Percentiles rank a stretch among this genome's conserved stretches.
phyloP scores from a whole-genome alignment of 1,284 basidiomycete genomes.

The Dichomitus squalens region DNA sequence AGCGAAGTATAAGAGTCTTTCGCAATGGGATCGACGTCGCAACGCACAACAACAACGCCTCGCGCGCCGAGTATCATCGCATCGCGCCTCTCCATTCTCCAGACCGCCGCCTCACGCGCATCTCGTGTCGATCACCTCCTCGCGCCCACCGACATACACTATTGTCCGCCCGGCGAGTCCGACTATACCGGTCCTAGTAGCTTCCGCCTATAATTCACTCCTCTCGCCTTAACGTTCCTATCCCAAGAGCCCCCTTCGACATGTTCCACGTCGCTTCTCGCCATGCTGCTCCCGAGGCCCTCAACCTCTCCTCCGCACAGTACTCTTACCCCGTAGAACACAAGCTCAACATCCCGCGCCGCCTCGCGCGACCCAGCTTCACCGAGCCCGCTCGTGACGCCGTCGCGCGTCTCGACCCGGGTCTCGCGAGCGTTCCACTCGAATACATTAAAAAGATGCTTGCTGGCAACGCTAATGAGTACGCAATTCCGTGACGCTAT shows the following conservation, averaged over 20 bases:
- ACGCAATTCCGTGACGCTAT: constrained; percentile 23
- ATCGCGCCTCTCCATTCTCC: constrained; percentile 11
- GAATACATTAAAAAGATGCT: constrained; percentile 42
- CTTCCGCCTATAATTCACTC: constrained; percentile 14
- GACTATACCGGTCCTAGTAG: constrained; percentile 19
- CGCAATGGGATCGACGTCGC: constrained; percentile 1
- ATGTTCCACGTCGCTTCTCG: constrained; percentile 39
- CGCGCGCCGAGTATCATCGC: neutral
- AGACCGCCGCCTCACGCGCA: constrained; percentile 20
- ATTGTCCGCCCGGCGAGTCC: constrained; percentile 20
- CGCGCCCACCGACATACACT: constrained; percentile 18
- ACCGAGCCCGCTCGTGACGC: constrained; percentile 33
- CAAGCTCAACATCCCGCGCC: constrained; percentile 42
- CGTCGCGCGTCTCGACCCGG: constrained; percentile 38
- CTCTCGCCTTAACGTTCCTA: neutral
- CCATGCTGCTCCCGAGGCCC: constrained; percentile 28
- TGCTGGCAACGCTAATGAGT: constrained; percentile 38
- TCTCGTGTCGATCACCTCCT: constrained; percentile 24
- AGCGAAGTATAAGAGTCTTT: constrained; percentile 31
- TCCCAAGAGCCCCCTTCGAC: constrained; percentile 1
- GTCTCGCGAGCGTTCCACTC: constrained; percentile 38
- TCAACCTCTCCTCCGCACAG: constrained; percentile 29
- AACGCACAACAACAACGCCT: constrained; percentile 14
- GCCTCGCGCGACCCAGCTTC: constrained; percentile 36
- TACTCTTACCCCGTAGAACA: constrained; percentile 21